phyloP scores from a whole-genome alignment of 192 early-diverging fungal genomes.

The Dissophora globulifera region DNA sequence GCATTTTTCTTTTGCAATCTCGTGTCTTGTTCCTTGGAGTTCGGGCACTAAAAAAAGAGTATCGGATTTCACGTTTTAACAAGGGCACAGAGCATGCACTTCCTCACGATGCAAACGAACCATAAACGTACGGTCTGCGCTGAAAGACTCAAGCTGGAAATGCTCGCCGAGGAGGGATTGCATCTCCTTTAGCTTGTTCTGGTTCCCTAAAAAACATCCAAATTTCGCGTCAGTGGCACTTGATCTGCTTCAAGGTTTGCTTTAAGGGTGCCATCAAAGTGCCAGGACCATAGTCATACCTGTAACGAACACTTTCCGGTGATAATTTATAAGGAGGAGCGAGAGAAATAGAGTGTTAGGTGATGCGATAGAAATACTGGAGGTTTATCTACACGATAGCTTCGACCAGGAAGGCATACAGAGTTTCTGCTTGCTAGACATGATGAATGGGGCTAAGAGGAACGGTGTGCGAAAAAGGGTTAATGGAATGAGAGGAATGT shows the following conservation, averaged over 20 bases:
- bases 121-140: constrained; percentile 71
- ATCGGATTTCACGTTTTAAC: neutral
- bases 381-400: too few relatives aligned
- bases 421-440: constrained; percentile 11
- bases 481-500: constrained; percentile 2
- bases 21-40: constrained; percentile 84
- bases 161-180: constrained; percentile 77
- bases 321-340: too few relatives aligned
- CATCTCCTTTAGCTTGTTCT: constrained; percentile 94
- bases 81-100: neutral
- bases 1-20: constrained; percentile 86
- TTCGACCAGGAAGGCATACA: neutral
- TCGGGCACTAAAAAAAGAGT: constrained; percentile 76
- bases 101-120: too few relatives aligned
- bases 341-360: too few relatives aligned
- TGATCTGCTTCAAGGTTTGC: neutral
- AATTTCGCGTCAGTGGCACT: too few relatives aligned
- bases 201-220: constrained; percentile 84
- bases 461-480: neutral
- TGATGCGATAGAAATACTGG: too few relatives aligned
- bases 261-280: too few relatives aligned
- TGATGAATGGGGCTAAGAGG: too few relatives aligned
- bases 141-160: constrained; percentile 73
- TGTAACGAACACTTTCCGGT: constrained; percentile 18
- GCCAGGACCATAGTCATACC: too few relatives aligned